These are phyloP conservation scores for Cotoneaster glaucophyllus DNA, from an alignment of 306 rosid genomes.

Conservation along the genomic window DNA sequence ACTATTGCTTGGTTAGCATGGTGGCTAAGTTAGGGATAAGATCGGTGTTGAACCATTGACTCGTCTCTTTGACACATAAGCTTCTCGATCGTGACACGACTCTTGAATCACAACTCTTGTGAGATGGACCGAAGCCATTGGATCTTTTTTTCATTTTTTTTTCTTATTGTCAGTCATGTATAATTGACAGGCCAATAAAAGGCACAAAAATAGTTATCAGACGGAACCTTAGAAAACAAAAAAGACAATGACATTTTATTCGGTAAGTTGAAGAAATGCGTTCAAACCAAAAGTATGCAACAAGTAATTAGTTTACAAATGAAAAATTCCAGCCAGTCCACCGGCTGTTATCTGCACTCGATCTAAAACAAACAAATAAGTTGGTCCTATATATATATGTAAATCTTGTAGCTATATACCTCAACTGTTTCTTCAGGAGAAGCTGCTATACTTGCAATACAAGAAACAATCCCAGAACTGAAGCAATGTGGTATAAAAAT, in stretches of 20 bases:
- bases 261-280: background rate
- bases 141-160: too few species aligned
- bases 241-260: background rate
- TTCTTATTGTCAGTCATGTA: background rate
- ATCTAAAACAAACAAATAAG: background rate
- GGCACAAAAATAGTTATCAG: background rate
- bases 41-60: too few species aligned
- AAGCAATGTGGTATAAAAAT: background rate
- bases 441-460: slow-evolving; percentile 14
- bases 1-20: too few species aligned
- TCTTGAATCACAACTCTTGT: too few species aligned
- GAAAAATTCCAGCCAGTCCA: slow-evolving; percentile 17
- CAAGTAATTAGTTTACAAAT: slow-evolving; percentile 30
- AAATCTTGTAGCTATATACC: slow-evolving; percentile 36
- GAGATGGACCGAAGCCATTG: background rate
- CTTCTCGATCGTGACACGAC: too few species aligned
- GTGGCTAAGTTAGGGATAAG: too few species aligned
- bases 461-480: slow-evolving; percentile 1
- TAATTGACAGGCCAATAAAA: background rate
- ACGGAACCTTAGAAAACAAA: background rate
- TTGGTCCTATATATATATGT: background rate
- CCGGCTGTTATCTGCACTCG: slow-evolving; percentile 8
- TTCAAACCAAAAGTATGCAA: background rate
- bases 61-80: too few species aligned
- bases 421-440: slow-evolving; percentile 15